Conservation (phyloP, 192 early-diverging fungal genomes). For the Coemansia nantahalensis region DNA sequence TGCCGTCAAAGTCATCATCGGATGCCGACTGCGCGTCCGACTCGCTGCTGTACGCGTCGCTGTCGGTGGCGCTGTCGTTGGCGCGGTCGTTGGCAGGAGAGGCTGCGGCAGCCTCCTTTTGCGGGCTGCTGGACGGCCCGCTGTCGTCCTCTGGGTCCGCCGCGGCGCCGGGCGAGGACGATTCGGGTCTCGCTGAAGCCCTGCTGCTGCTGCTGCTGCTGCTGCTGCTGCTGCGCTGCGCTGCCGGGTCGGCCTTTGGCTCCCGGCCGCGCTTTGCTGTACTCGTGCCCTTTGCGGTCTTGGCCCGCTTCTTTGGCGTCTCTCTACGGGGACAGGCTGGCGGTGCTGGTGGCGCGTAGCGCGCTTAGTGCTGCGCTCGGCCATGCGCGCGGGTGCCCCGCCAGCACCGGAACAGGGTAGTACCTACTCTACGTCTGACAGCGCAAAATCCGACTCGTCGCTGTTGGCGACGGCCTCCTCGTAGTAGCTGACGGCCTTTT, state of each 20-base stretch:
- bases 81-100: neutral
- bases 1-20: constrained; percentile 12
- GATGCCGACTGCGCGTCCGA: constrained; percentile 4
- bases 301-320: constrained; percentile 8
- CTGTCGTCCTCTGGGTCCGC: neutral
- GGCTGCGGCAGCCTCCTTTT: neutral
- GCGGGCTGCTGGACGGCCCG: neutral
- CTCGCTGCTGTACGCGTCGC: neutral
- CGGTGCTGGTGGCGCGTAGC: no score
- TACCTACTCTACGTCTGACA: constrained; percentile 34
- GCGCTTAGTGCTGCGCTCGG: neutral
- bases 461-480: constrained; percentile 15
- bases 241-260: neutral
- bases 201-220: no score
- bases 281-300: neutral
- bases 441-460: constrained; percentile 38
- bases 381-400: neutral
- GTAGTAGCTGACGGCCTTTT: constrained; percentile 31
- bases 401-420: neutral
- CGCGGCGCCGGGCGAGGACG: neutral
- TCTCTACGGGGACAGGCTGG: neutral
- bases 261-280: neutral
- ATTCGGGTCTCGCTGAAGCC: neutral
- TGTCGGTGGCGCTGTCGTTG: no score
- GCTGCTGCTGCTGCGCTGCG: neutral